Percentiles rank a stretch among this genome's conserved stretches.
phyloP scores from a whole-genome alignment of 345 rosid genomes.

The Citrus medica region DNA sequence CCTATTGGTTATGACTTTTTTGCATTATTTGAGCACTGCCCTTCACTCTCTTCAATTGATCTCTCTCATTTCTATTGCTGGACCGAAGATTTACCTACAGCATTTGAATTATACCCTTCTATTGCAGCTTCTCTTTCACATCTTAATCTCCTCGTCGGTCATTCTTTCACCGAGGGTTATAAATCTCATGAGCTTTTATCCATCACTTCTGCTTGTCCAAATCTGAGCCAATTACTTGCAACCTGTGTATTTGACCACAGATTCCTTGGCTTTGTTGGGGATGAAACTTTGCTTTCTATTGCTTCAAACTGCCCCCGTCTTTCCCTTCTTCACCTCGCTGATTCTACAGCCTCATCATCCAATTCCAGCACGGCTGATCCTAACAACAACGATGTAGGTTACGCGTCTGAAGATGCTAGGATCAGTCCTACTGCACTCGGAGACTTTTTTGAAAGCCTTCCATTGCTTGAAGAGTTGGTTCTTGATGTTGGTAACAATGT shows the following conservation, averaged over 20 bases:
- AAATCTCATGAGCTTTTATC: slow-evolving; percentile 61
- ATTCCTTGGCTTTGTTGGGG: slow-evolving; percentile 69
- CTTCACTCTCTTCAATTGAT: slow-evolving; percentile 43
- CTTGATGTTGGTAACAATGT: slow-evolving; percentile 66
- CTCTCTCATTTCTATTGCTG: slow-evolving; percentile 80
- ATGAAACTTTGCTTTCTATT: slow-evolving; percentile 66
- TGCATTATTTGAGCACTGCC: slow-evolving; percentile 50
- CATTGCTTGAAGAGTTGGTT: slow-evolving; percentile 60
- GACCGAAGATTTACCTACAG: slow-evolving; percentile 90
- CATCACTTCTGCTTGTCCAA: slow-evolving; percentile 58
- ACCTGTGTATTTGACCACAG: slow-evolving; percentile 78
- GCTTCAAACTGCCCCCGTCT: slow-evolving; percentile 61
- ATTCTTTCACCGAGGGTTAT: slow-evolving; percentile 65
- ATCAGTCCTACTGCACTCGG: slow-evolving; percentile 36
- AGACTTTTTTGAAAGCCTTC: slow-evolving; percentile 44
- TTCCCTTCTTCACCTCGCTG: slow-evolving; percentile 66
- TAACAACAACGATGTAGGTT: slow-evolving; percentile 28
- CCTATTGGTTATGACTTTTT: slow-evolving; percentile 53
- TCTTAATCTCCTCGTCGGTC: slow-evolving; percentile 68
- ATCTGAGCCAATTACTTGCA: slow-evolving; percentile 46
- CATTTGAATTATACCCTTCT: slow-evolving; percentile 42
- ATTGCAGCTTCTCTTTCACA: slow-evolving; percentile 41
- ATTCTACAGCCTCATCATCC: slow-evolving; percentile 37
- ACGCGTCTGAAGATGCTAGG: slow-evolving; percentile 48
- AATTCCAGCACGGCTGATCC: slow-evolving; percentile 36